Evolutionary conservation across 1,284 basidiomycete species (phyloP), one percentile per base, ranked within the genome.

Genomic region (Boletus smithii): DNA sequence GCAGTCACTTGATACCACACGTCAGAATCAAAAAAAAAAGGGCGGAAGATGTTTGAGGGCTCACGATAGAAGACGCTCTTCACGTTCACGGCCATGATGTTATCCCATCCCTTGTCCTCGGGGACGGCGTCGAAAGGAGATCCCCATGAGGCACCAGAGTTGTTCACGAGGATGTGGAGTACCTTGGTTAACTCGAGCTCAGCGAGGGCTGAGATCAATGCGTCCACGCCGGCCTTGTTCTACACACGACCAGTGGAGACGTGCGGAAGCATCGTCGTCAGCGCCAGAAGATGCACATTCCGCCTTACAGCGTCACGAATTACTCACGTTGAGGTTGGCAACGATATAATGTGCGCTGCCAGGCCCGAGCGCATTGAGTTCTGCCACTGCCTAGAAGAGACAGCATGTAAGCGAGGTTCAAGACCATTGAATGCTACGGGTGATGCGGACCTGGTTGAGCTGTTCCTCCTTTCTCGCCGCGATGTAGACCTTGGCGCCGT

Each of bases 401-500:
- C 34, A 16, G 40, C 18, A 10, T 22, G 29, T 42, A 13, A 36
- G 22, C 22, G 35, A 36, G 3, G 22, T 3, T 9, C 8, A n/a
- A n/a, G n/a, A n/a, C n/a, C n/a, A 20, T 24, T 7, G 14, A 8
- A 16, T 14, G 24, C 10, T 11, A 7, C 7, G 3, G 26, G n/a
- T 20, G 14, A 22, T 24, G 57, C 73, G 42, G 41, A 85, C 88
- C 72, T 86, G 79, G 67, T 88, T 79, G 47, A 95, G 74, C 55
- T 88, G 83, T 22, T 73, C 67, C 67, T 88, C 85, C 60, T 92
- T 92, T 41, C 90, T 75, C 3, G 86, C 85, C 8, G 92, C 91
- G 57, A 95, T 92, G 69, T 93, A 90, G 23, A 91, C 86, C 54
- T 81, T 85, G 30, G 83, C 87, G 8, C 89, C 89, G 57, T 91